phyloP scores from a whole-genome alignment of 495 filamentous ascomycete genomes.

The Evansstolkia leycettana region DNA sequence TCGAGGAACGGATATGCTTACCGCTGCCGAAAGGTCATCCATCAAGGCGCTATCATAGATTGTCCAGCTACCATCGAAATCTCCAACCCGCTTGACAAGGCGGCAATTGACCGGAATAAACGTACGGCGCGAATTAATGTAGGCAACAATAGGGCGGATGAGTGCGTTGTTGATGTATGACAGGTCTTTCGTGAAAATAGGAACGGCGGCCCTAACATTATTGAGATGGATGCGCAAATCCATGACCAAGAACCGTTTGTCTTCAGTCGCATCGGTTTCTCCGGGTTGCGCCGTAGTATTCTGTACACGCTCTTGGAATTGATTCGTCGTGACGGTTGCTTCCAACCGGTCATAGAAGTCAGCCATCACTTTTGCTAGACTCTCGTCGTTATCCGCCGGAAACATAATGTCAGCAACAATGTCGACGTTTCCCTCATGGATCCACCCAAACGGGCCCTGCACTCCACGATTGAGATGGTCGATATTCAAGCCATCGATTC shows the following conservation, averaged over 20 bases:
- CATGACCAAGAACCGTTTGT: constrained; percentile 71
- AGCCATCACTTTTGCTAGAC: constrained; percentile 80
- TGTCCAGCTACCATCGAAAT: constrained; percentile 95
- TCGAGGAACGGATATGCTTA: constrained; percentile 17
- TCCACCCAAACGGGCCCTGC: constrained; percentile 93
- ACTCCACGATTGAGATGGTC: constrained; percentile 93
- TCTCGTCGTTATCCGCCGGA: constrained; percentile 72
- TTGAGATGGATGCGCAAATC: constrained; percentile 85
- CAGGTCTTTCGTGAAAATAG: constrained; percentile 78
- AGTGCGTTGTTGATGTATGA: constrained; percentile 95
- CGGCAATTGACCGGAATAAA: constrained; percentile 94
- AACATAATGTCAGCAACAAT: constrained; percentile 94
- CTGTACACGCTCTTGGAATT: constrained; percentile 21
- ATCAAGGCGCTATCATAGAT: constrained; percentile 88
- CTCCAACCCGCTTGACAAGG: constrained; percentile 71
- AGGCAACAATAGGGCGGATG: constrained; percentile 93
- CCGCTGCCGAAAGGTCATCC: constrained; percentile 88
- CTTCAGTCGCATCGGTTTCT: constrained; percentile 18
- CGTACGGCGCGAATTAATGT: constrained; percentile 85
- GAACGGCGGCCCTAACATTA: constrained; percentile 81
- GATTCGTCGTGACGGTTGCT: constrained; percentile 72
- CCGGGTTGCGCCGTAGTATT: constrained; percentile 3
- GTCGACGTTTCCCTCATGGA: constrained; percentile 89
- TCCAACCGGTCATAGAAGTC: constrained; percentile 93
- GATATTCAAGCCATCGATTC: constrained; percentile 88